phyloP scores from a whole-genome alignment of 306 rosid genomes.

The Cyamopsis tetragonoloba region DNA sequence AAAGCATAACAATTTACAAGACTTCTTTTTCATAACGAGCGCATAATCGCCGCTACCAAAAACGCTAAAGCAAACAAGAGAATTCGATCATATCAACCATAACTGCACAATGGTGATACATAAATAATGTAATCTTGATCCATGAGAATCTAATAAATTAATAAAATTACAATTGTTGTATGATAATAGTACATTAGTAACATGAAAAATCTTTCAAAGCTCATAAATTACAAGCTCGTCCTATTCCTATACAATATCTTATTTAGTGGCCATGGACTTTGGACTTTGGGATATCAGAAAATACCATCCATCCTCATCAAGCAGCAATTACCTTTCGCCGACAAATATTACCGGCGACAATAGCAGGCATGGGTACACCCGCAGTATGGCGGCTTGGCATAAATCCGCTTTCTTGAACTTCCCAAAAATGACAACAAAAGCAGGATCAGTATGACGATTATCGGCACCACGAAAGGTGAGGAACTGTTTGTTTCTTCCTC shows the following conservation, averaged over 20 bases:
- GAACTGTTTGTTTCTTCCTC: conserved; percentile 14
- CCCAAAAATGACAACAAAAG: conserved; percentile 43
- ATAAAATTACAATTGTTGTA: background rate
- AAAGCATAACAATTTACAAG: background rate
- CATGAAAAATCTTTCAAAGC: background rate
- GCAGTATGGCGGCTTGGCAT: conserved; percentile 23
- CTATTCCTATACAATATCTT: background rate
- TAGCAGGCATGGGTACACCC: conserved; percentile 37
- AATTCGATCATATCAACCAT: background rate
- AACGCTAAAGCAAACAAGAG: conserved; percentile 12
- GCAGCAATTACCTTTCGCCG: conserved; percentile 6
- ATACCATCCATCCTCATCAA: background rate
- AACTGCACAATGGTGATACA: too few species aligned
- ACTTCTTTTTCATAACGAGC: background rate
- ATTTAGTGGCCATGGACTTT: background rate
- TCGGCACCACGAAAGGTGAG: conserved; percentile 28
- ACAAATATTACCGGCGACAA: conserved; percentile 33
- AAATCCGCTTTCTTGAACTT: conserved; percentile 6
- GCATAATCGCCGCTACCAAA: background rate
- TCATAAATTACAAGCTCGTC: conserved; percentile 4
- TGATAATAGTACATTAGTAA: background rate
- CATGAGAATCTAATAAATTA: background rate
- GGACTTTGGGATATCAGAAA: conserved; percentile 1
- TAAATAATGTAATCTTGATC: background rate
- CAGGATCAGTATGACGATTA: conserved; percentile 41